These are phyloP conservation scores for Stentor coeruleus DNA, from an alignment of 73 alveolate genomes.

Conservation along the genomic window DNA sequence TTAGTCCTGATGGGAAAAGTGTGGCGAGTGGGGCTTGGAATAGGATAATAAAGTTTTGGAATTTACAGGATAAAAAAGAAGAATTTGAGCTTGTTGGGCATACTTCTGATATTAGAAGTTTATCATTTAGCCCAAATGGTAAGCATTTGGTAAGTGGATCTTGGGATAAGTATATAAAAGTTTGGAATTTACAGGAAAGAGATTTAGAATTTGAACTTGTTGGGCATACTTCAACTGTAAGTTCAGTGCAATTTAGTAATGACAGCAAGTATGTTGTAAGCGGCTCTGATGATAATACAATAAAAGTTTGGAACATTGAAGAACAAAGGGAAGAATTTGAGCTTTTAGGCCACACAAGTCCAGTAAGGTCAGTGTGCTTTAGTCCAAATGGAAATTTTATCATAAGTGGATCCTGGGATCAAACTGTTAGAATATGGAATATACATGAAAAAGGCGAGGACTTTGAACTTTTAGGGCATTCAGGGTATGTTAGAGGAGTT, in stretches of 20 bases:
- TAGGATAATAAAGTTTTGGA: no score
- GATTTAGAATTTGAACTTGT: conserved; percentile 38
- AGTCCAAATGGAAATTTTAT: conserved; percentile 59
- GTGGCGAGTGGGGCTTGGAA: no score
- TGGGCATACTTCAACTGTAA: conserved; percentile 41
- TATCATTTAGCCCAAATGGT: no score
- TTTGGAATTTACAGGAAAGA: conserved; percentile 57
- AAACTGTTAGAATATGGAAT: no score
- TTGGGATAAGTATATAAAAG: conserved; percentile 45
- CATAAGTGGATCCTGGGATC: no score
- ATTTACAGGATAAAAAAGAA: no score
- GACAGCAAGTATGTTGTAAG: conserved; percentile 57
- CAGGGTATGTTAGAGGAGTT: no score
- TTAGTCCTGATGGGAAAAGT: no score
- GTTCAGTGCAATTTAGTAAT: conserved; percentile 40
- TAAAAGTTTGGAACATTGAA: conserved; percentile 52
- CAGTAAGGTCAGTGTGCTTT: conserved; percentile 36
- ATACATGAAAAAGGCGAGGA: no score
- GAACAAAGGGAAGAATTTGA: conserved; percentile 31
- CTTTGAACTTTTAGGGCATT: no score
- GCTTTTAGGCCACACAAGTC: conserved; percentile 38
- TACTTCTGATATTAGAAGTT: no score
- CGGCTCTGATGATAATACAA: conserved; percentile 53
- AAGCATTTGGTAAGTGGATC: conserved; percentile 44
- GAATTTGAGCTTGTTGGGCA: no score